Conservation (phyloP, 225 moss, liverwort and hornwort genomes). For the Takakia lepidozioides region DNA sequence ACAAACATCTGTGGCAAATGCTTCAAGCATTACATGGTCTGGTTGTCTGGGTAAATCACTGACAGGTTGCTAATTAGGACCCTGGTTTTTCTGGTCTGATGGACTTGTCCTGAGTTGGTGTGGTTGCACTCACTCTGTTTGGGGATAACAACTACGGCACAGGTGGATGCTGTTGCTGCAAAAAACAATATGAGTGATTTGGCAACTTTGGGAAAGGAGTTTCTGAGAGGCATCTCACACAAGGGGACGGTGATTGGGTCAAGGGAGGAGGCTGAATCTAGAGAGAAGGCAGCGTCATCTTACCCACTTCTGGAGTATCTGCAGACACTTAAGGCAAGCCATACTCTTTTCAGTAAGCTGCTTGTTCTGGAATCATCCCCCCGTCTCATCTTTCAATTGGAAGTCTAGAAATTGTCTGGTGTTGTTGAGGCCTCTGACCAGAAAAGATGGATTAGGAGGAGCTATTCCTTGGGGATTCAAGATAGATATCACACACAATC, state of each 20-base stretch:
- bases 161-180: slow-evolving; percentile 62
- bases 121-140: not conserved
- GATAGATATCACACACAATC: no score
- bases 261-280: slow-evolving; percentile 32
- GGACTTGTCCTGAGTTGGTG: not conserved
- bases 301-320: slow-evolving; percentile 61
- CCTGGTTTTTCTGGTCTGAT: not conserved
- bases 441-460: no score
- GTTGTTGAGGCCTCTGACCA: no score
- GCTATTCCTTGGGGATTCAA: no score
- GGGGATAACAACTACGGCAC: not conserved
- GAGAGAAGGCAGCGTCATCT: slow-evolving; percentile 14
- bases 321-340: slow-evolving; percentile 41
- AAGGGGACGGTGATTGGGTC: slow-evolving; percentile 27
- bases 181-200: slow-evolving; percentile 82
- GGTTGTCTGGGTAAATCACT: not conserved
- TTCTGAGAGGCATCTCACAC: slow-evolving; percentile 27
- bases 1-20: not conserved
- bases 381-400: no score
- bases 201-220: slow-evolving; percentile 65
- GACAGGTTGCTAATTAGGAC: no score
- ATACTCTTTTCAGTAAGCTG: no score
- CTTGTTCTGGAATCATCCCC: no score
- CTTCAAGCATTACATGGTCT: no score
- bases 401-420: no score